Base-by-base conservation (phyloP, 2,329 filamentous ascomycete species). In the Xylariaceae sp. region DNA sequence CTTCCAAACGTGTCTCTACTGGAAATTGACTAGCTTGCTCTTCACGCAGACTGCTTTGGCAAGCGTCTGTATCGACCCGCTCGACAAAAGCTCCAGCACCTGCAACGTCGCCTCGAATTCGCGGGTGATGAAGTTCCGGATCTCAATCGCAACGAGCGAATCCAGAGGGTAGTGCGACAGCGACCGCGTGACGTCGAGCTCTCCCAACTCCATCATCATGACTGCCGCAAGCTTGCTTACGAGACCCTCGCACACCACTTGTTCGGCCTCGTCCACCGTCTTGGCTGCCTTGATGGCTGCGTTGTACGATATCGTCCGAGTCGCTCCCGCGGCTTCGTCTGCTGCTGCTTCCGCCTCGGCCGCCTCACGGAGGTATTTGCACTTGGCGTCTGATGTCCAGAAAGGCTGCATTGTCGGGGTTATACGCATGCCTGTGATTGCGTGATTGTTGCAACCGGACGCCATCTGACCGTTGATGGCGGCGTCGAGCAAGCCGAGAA, bases 321-420 rank as follows among this genome's bases (percentile, higher is more conserved):
- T 41, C 11, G 35, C 44, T 15, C 56, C 58, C 1, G 53, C 39
- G 2, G 58, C 56, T 6, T 64, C 59, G 12, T 68, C 62, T 33
- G 66, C 65, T 10, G 66, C 66, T 0, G 66, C 69, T 9, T 70
- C 66, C 1, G 68, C 69, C 7, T 72, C 68, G 2, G 71, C 66
- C 0, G 67, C 65, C 51, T 72, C 63, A 11, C 72, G 71, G 22
- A 82, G 68, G 31, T 72, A 67, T 48, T 73, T 72, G 64, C 81
- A 81, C 60, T 78, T 81, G 46, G 73, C 75, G 43, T 83, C 79
- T 2, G 69, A 61, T 3, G 72, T 73, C 73, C 78, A 82, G 66
- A 79, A 82, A 0, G 76, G 77, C 44, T 72, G 64, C 56, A 70
- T 65, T 3, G 65, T 65, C 6, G 70, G 68, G 18, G 70, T 74